These are phyloP conservation scores for Leccinum rimulosum DNA, from an alignment of 768 basidiomycete genomes.

Conservation along the genomic window DNA sequence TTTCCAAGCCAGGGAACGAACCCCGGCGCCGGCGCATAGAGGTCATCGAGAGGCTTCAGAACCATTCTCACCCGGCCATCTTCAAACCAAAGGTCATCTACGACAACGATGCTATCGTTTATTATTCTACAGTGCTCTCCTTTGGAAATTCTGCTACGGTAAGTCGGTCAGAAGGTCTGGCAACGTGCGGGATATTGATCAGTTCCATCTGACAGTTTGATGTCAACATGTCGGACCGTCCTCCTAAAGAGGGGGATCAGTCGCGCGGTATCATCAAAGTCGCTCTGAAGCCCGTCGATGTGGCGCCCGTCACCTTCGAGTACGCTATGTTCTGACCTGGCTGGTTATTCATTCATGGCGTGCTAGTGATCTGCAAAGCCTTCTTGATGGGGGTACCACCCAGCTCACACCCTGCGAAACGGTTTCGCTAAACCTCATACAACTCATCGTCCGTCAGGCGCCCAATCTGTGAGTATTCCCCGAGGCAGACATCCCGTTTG, in stretches of 20 bases:
- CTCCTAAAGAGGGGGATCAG: constrained; percentile 13
- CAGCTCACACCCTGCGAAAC: constrained; percentile 28
- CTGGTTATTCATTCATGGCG: no score
- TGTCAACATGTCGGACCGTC: constrained; percentile 33
- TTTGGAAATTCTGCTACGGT: constrained; percentile 32
- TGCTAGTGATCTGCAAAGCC: constrained; percentile 23
- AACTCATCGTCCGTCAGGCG: constrained; percentile 48
- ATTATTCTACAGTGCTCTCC: no score
- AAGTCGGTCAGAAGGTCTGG: constrained; percentile 4
- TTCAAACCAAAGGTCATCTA: no score
- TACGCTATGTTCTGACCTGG: constrained; percentile 11
- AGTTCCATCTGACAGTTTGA: constrained; percentile 29
- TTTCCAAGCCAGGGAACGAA: neutral
- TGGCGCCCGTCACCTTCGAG: constrained; percentile 37
- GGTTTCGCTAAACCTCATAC: constrained; percentile 45
- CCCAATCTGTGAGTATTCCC: constrained; percentile 40
- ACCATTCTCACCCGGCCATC: no score
- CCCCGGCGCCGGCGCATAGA: no score
- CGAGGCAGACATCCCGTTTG: neutral
- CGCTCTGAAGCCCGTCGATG: constrained; percentile 38
- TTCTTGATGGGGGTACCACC: constrained; percentile 24
- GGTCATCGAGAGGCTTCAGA: no score
- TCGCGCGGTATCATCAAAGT: constrained; percentile 33
- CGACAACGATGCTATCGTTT: no score
- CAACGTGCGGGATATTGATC: neutral